Base-by-base conservation (phyloP, 768 basidiomycete species). In the Boletus tylopilopsis region DNA sequence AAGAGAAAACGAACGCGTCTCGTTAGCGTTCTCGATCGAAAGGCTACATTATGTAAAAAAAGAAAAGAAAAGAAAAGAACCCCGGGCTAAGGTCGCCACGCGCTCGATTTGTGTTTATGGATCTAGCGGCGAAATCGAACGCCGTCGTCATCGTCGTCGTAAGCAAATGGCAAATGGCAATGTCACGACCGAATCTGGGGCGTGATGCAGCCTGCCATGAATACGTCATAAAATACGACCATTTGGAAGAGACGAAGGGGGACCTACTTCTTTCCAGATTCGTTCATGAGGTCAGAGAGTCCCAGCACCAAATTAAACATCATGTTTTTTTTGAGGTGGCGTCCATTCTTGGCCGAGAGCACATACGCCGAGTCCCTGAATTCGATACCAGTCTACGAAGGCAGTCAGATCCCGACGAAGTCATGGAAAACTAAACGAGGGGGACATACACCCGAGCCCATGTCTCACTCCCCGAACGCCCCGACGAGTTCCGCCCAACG, bases 361-460 rank as follows among this genome's bases (percentile, higher is more conserved):
- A 94, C 70, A 65, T 94, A 96, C 0, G 83, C 74, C 10, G 86
- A 81, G 63, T 99, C 95, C 35, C 94, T 83, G 71, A 94, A 97
- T 67, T 99, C 95, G 64, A 97, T 82, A 6, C 95, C 95, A 67
- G 85, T 97, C 94, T 97, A 58, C n/a, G 21, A 39, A 32, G 30
- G n/a, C 12, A 18, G 29, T 60, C 33, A 54, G 33, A 19, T 34
- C 30, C 5, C 5, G 21, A 10, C 11, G 5, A 30, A 5, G 10
- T 11, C 36, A 24, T 15, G 16, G 40, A 45, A 37, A 2, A 10
- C 13, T 6, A n/a, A 41, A 22, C 25, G 42, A 16, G 3, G 16
- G 35, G 1, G 21, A 72, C 85, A 59, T 66, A 95, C 94, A 21
- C 84, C 88, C 64, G 94, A 94, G 2, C 95, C 95, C 45, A 81